Percentiles rank a stretch among this genome's conserved stretches.
Conservation (phyloP, 495 filamentous ascomycete species). For the Coniosporium apollinis region DNA sequence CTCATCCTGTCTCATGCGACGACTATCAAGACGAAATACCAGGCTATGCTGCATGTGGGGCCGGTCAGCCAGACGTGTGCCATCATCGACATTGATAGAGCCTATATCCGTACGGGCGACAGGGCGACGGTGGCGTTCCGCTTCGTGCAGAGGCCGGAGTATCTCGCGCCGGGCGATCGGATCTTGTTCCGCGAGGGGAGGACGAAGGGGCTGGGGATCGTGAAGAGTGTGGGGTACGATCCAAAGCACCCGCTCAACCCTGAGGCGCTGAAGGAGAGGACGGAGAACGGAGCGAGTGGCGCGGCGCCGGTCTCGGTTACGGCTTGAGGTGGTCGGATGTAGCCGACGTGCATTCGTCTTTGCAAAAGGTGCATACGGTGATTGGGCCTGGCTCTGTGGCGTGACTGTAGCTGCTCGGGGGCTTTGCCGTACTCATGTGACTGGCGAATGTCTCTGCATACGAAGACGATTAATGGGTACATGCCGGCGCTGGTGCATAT, state of each 20-base stretch:
- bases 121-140: slow-evolving; percentile 81
- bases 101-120: slow-evolving; percentile 87
- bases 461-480: too few relatives aligned
- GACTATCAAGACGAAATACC: slow-evolving; percentile 96
- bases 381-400: too few relatives aligned
- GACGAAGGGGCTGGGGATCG: slow-evolving; percentile 89
- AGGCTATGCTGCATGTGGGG: slow-evolving; percentile 96
- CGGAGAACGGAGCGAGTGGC: slow-evolving; percentile 6
- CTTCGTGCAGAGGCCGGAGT: slow-evolving; percentile 94
- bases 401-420: too few relatives aligned
- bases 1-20: slow-evolving; percentile 92
- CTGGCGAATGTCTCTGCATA: too few relatives aligned
- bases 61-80: slow-evolving; percentile 90
- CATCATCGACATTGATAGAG: slow-evolving; percentile 95
- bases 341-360: too few relatives aligned
- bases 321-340: too few relatives aligned
- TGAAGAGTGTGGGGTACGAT: slow-evolving; percentile 85
- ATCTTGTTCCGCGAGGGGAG: slow-evolving; percentile 88
- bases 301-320: too few relatives aligned
- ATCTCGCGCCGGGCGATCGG: slow-evolving; percentile 70
- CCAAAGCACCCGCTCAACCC: slow-evolving; percentile 38
- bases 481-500: too few relatives aligned
- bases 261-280: slow-evolving; percentile 17
- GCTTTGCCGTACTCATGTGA: too few relatives aligned
- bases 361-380: too few relatives aligned